Evolutionary conservation across 2,329 filamentous ascomycete species (phyloP), one percentile per base, ranked within the genome.

Genomic region (Beauveria asiatica): DNA sequence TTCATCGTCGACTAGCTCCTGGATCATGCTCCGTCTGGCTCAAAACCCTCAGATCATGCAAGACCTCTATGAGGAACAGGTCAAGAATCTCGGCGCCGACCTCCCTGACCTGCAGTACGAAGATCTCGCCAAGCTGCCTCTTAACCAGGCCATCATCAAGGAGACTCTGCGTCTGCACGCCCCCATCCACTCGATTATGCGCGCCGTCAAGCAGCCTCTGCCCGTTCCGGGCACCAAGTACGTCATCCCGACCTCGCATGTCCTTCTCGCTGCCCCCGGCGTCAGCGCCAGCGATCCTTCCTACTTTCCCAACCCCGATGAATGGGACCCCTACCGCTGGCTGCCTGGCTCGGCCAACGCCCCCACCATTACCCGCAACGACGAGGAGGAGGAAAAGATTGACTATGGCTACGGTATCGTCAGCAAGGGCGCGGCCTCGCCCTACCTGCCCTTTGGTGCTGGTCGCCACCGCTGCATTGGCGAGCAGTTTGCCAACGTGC

Each of bases 381-480:
- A 81, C 42, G 81, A 82, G 39, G 83, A 85, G 66, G 83, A 87
- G 69, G 89, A 88, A 76, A 91, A 90, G 76, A 83, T 93, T 63
- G 93, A 97, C 72, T 97, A 97, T 72, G 93, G 93, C 39, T 97
- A 96, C 74, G 93, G 93, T 63, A 79, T 96, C 55, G 89, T 97
- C 66, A 92, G 85, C 80, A 96, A 97, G 80, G 93, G 93, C 60
- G 87, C 90, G 16, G 85, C 84, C 62, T 95, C 89, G 57, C 92
- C 93, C 0, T 97, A 97, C 73, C 83, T 97, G 52, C 93, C 93
- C 2, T 97, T 97, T 70, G 93, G 93, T 61, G 93, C 92, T 33
- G 93, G 93, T 46, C 82, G 93, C 66, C 93, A 97, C 76, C 83
- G 93, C 65, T 97, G 93, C 76, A 97, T 97, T 70, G 93, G 93